Evolutionary conservation across 371 early-diverging fungal species (phyloP), one percentile per base, ranked within the genome.

Genomic region (Haplosporangium sp.): DNA sequence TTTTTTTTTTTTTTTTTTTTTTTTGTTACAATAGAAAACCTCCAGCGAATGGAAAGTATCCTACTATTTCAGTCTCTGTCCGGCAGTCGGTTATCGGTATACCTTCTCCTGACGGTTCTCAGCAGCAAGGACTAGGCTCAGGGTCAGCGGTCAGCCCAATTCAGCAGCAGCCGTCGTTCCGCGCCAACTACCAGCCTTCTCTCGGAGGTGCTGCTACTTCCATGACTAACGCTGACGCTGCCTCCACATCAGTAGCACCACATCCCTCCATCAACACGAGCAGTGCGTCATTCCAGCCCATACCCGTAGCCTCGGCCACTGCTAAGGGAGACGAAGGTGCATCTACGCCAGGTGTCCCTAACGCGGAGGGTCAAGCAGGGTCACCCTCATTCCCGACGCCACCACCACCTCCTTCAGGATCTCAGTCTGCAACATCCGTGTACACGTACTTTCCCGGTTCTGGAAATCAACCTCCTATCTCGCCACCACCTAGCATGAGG

Each of bases 391-490:
- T 77, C 72, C 77, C 77, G 0, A 54, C 70, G n/a, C 77, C 77
- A 13, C 77, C 76, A 7, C 70, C 71, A 46, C 60, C 64, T 11
- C 48, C 71, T 9, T 5, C 60, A 0, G 40, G n/a, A 13, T 59
- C 68, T 0, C 64, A 62, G 42, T 18, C 77, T 0, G 55, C 54
- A 0, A 11, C 59, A 10, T 55, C 64, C 1, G 57, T 64, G 57
- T 77, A 54, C 55, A 60, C 64, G 5, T 77, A 71, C 65, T 77
- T 77, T 42, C 77, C 71, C 6, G 72, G 65, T 13, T 23, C 64
- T 9, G 77, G 77, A 45, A 75, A 65, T 57, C 77, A 77, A 46
- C 68, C 72, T 5, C 77, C 77, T 21, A 77, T 77, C 36, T 77
- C 77, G 0, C 77, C 77, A 12, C 77, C 77, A 3, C 71, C 77